Evolutionary conservation across 2,329 filamentous ascomycete species (phyloP).

Genomic region (Grosmannia huntii): DNA sequence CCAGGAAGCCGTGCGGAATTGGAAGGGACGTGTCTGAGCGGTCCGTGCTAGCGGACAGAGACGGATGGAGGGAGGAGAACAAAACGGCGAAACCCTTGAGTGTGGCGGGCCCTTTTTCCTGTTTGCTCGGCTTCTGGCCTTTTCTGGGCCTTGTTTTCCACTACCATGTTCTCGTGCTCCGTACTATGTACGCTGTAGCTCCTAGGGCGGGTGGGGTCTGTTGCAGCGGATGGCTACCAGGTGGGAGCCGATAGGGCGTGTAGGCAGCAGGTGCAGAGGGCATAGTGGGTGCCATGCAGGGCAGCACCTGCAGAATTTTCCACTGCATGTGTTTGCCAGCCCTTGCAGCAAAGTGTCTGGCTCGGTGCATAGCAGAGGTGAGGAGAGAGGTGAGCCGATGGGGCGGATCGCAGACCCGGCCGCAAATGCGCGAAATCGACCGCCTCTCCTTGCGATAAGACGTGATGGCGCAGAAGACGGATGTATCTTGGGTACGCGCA

Average conservation of each 20-base stretch:
- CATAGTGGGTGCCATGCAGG: no score
- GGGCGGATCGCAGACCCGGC: no score
- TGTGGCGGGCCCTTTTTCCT: neutral
- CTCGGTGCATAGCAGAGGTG: neutral
- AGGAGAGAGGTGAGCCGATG: no score
- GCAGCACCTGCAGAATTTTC: no score
- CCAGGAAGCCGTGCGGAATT: no score
- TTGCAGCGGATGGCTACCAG: neutral
- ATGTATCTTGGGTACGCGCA: no score
- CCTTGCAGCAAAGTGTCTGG: neutral
- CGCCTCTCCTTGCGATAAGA: no score
- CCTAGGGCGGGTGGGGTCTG: no score
- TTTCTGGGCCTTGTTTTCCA: neutral
- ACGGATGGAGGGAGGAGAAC: neutral
- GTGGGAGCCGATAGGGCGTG: neutral
- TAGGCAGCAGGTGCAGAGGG: neutral
- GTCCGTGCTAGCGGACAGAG: neutral
- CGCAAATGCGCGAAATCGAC: no score
- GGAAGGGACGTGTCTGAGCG: neutral
- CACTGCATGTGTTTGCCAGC: neutral
- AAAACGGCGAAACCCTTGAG: neutral
- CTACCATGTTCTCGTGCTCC: no score
- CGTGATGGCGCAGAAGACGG: no score
- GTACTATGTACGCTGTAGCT: no score
- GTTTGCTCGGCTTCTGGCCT: neutral